These are phyloP conservation scores for Fragaria nilgerrensis DNA, from an alignment of 306 rosid genomes.

Conservation along the genomic window DNA sequence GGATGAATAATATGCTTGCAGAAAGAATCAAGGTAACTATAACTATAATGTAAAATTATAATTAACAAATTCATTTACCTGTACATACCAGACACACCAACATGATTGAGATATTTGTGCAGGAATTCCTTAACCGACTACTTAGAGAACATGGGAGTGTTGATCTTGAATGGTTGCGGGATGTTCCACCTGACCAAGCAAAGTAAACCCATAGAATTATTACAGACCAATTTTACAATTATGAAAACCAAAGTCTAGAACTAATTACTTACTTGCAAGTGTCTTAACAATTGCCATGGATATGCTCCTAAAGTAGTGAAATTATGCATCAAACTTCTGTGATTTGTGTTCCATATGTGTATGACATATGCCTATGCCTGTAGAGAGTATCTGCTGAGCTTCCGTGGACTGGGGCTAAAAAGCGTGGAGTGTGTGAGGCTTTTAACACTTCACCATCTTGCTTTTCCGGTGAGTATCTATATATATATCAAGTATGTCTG, in stretches of 20 bases:
- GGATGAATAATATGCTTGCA: conserved; percentile 94
- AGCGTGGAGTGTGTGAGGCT: conserved; percentile 99
- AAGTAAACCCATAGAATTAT: conserved; percentile 58
- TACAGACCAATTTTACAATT: conserved; percentile 19
- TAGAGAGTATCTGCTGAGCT: conserved; percentile 94
- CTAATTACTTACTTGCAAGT: conserved; percentile 11
- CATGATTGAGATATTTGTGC: conserved; percentile 40
- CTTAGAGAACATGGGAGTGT: conserved; percentile 77
- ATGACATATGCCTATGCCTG: conserved; percentile 12
- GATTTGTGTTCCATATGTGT: conserved; percentile 14
- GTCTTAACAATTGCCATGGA: conserved; percentile 15
- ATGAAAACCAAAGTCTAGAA: conserved; percentile 14
- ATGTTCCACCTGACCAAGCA: conserved; percentile 95
- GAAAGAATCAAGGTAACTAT: conserved; percentile 77
- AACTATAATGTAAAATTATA: conserved; percentile 10
- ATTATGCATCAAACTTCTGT: background rate
- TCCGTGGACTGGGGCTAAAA: conserved; percentile 91
- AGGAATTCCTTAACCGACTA: conserved; percentile 85
- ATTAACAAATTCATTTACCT: conserved; percentile 2
- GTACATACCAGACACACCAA: conserved; percentile 23
- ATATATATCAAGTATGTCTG: conserved; percentile 13
- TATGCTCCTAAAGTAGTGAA: conserved; percentile 20
- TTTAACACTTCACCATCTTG: conserved; percentile 97
- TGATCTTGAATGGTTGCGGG: conserved; percentile 96
- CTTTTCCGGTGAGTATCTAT: conserved; percentile 84